phyloP scores from a whole-genome alignment of 495 filamentous ascomycete genomes.

The Aspergillus mulundensis region DNA sequence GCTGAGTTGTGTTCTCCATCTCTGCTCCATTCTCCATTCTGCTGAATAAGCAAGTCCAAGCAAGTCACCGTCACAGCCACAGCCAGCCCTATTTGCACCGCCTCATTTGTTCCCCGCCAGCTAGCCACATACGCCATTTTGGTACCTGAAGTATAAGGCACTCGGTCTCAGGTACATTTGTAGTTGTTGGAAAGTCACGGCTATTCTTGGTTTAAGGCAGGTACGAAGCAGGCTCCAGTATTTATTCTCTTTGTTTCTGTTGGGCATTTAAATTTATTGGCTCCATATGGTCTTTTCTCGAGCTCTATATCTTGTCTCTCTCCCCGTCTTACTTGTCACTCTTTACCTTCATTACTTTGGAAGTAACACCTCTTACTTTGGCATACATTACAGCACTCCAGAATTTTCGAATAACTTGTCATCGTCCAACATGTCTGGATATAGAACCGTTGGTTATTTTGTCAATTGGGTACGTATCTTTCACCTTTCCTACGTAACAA shows the following conservation, averaged over 20 bases:
- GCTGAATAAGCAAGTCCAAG: conserved; percentile 1
- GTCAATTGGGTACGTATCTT: conserved; percentile 51
- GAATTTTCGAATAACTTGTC: conserved; percentile 13
- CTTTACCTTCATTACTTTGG: conserved; percentile 22
- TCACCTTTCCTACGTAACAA: background rate
- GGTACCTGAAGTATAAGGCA: conserved; percentile 16
- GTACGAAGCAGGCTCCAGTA: conserved; percentile 16
- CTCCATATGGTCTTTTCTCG: conserved; percentile 8
- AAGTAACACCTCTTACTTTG: conserved; percentile 11
- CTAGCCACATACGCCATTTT: background rate
- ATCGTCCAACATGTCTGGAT: conserved; percentile 28
- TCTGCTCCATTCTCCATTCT: background rate
- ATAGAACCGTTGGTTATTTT: conserved; percentile 51
- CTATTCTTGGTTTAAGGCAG: conserved; percentile 1
- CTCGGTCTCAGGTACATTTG: background rate
- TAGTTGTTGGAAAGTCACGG: background rate
- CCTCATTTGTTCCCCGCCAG: conserved; percentile 3
- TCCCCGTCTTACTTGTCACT: conserved; percentile 16
- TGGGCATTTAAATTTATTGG: conserved; percentile 2
- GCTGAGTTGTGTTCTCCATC: background rate
- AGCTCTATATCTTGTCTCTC: background rate
- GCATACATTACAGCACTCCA: conserved; percentile 7
- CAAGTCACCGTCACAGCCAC: conserved; percentile 1
- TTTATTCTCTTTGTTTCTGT: conserved; percentile 6
- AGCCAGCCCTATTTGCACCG: conserved; percentile 11